phyloP scores from a whole-genome alignment of 2,329 filamentous ascomycete genomes.

The Rosellinia necatrix region DNA sequence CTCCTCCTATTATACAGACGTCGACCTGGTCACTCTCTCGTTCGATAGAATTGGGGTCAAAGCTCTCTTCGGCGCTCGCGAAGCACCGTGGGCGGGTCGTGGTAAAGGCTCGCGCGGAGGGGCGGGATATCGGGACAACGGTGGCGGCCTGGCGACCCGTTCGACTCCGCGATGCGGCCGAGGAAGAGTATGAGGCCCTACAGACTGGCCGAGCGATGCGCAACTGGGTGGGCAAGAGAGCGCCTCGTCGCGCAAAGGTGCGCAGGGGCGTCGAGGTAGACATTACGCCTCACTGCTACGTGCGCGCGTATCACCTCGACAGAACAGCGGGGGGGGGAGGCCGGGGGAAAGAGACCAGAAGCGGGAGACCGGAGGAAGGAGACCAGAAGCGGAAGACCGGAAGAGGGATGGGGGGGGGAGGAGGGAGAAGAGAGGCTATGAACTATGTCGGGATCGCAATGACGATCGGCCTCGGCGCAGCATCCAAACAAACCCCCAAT shows the following conservation, averaged over 20 bases:
- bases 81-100: constrained; percentile 39
- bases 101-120: constrained; percentile 43
- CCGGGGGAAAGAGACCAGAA: no score
- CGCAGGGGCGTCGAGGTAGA: constrained; percentile 37
- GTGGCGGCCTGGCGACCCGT: constrained; percentile 24
- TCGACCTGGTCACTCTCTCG: constrained; percentile 93
- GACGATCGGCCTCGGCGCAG: no score
- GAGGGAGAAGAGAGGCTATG: no score
- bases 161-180: constrained; percentile 19
- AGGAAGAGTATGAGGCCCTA: constrained; percentile 33
- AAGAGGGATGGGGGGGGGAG: no score
- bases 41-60: constrained; percentile 72
- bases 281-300: constrained; percentile 34
- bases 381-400: no score
- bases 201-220: constrained; percentile 25
- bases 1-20: constrained; percentile 94
- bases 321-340: no score
- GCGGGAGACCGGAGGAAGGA: no score
- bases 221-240: constrained; percentile 31
- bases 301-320: no score
- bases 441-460: no score
- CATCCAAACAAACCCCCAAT: no score
- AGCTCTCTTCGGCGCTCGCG: constrained; percentile 54
- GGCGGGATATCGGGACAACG: constrained; percentile 19
- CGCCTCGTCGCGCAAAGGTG: constrained; percentile 34